Base-by-base conservation (phyloP, 805 yeast genomes). In the Kazachstania psychrophila region DNA sequence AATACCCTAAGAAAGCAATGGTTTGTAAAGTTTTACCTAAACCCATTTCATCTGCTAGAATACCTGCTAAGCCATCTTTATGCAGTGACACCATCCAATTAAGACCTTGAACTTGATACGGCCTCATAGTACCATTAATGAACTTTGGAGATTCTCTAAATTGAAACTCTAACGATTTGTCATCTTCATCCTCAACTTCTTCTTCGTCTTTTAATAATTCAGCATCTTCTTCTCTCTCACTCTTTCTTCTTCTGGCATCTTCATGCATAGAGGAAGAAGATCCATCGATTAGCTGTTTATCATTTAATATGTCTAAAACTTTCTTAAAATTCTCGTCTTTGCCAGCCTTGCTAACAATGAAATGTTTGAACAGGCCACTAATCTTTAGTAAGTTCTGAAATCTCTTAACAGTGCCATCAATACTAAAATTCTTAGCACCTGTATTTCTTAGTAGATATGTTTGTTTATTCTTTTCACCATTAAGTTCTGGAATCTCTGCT, bases 1-100 rank as follows among this genome's bases (percentile, higher is more conserved):
- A 61, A 51, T 77, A 82, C 2, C 89, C 89, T 31, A 82, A 58
- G 44, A 79, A 78, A 6, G 89, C 73, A 44, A 82, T 81, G 0
- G 89, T 82, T 56, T 82, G 92, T 40, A 82, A 61, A 3, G 92
- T 82, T 54, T 82, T 82, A 47, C 92, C 92, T 43, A 82, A 61
- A 2, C 92, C 92, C 92, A 82, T 82, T 60, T 82, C 92, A 59
- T 82, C 92, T 1, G 92, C 92, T 40, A 82, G 65, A 17, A 82
- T 81, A 41, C 92, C 92, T 1, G 82, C 73, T 31, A 82, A 61
- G 41, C 75, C 72, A 60, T 79, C 79, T 44, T 75, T 79, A 48
- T 77, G 73, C 41, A 82, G 59, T 1, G 80, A 69, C 11, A 81
- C 71, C 47, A 82, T 61, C 94, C 94, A 82, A 55, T 82, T 82